phyloP scores from a whole-genome alignment of 1,284 basidiomycete species.

The Mycosarcoma mackinlayi region DNA sequence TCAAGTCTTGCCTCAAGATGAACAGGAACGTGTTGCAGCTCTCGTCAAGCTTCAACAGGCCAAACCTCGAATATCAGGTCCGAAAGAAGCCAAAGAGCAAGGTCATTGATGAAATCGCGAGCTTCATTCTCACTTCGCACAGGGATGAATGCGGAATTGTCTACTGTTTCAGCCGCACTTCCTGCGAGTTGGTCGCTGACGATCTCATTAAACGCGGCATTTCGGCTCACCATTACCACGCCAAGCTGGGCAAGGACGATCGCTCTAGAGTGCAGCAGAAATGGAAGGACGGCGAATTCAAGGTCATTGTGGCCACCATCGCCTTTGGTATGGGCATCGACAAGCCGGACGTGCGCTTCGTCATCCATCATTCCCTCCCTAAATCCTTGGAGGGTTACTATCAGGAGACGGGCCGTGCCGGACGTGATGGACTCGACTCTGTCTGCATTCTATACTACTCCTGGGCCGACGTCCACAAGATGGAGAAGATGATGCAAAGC shows the following conservation, averaged over 20 bases:
- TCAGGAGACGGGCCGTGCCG: slow-evolving; percentile 86
- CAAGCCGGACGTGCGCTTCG: slow-evolving; percentile 83
- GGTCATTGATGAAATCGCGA: slow-evolving; percentile 76
- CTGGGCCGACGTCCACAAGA: slow-evolving; percentile 72
- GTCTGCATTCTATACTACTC: slow-evolving; percentile 71
- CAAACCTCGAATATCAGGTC: slow-evolving; percentile 84
- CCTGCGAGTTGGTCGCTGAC: slow-evolving; percentile 83
- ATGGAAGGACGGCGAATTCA: slow-evolving; percentile 80
- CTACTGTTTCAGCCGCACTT: slow-evolving; percentile 80
- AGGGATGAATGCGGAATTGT: slow-evolving; percentile 81
- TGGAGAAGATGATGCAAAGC: slow-evolving; percentile 73
- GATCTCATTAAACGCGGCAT: slow-evolving; percentile 75
- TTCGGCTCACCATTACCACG: slow-evolving; percentile 85
- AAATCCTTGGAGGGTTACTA: slow-evolving; percentile 79
- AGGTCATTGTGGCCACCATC: slow-evolving; percentile 88
- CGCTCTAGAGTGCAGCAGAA: slow-evolving; percentile 76
- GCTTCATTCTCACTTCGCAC: slow-evolving; percentile 77
- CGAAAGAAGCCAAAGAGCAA: slow-evolving; percentile 73
- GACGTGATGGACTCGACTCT: slow-evolving; percentile 76
- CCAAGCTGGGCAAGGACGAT: slow-evolving; percentile 77
- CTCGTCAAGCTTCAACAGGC: slow-evolving; percentile 89
- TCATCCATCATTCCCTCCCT: slow-evolving; percentile 80
- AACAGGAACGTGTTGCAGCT: slow-evolving; percentile 69
- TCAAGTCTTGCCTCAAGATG: slow-evolving; percentile 78
- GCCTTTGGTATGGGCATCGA: slow-evolving; percentile 97